These are phyloP conservation scores for Fusarium sp. DNA, from an alignment of 2,329 filamentous ascomycete species.

Conservation along the genomic window DNA sequence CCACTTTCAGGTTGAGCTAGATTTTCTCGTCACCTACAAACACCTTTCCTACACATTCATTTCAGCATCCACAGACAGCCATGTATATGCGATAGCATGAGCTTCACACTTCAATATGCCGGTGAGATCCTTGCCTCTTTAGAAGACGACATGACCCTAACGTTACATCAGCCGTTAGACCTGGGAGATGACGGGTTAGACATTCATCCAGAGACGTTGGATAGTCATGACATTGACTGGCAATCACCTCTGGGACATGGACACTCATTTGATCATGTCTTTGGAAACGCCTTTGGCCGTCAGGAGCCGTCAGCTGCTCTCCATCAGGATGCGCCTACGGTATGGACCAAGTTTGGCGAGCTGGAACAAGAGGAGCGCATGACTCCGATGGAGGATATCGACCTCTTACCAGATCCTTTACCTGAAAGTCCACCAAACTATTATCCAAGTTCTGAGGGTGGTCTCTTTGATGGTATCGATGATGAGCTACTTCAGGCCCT, in stretches of 20 bases:
- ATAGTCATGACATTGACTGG: slow-evolving; percentile 11
- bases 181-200: slow-evolving; percentile 8
- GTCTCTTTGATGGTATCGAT: slow-evolving; percentile 12
- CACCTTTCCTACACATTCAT: background rate
- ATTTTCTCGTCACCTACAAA: background rate
- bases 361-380: slow-evolving; percentile 12
- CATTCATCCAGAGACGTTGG: slow-evolving; percentile 6
- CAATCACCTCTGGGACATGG: background rate
- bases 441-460: background rate
- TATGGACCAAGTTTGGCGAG: slow-evolving; percentile 36
- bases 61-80: background rate
- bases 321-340: slow-evolving; percentile 6
- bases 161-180: slow-evolving; percentile 9
- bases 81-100: slow-evolving; percentile 13
- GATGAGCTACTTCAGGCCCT: slow-evolving; percentile 7
- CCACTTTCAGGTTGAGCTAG: background rate
- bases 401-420: slow-evolving; percentile 15
- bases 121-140: slow-evolving; percentile 11
- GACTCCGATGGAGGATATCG: slow-evolving; percentile 9
- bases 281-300: slow-evolving; percentile 16
- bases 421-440: slow-evolving; percentile 5
- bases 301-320: background rate
- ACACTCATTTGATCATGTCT: slow-evolving; percentile 13
- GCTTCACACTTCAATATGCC: slow-evolving; percentile 14
- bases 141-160: background rate